These are phyloP conservation scores for Annulohypoxylon moriforme DNA, from an alignment of 495 filamentous ascomycete genomes.

Conservation along the genomic window DNA sequence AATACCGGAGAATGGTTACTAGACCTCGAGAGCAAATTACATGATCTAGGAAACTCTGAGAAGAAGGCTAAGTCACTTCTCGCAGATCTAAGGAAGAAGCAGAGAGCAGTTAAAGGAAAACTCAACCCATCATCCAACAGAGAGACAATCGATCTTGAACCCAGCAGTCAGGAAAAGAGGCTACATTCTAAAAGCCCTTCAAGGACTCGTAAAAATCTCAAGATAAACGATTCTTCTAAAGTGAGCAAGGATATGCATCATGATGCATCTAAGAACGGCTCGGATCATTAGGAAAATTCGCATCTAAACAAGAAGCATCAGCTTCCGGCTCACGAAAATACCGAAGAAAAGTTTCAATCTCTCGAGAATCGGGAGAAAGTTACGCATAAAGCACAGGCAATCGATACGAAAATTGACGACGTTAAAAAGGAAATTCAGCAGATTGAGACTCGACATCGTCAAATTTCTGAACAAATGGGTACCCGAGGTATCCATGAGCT, in stretches of 20 bases:
- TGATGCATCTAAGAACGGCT: constrained; percentile 32
- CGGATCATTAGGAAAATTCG: constrained; percentile 50
- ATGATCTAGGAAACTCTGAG: constrained; percentile 19
- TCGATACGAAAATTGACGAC: constrained; percentile 23
- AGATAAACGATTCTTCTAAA: constrained; percentile 37
- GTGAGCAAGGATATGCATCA: constrained; percentile 14
- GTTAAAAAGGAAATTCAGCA: constrained; percentile 23
- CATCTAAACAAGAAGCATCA: constrained; percentile 18
- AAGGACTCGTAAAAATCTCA: constrained; percentile 28
- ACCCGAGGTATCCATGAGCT: constrained; percentile 63
- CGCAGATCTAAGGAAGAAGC: neutral
- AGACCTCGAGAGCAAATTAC: constrained; percentile 30
- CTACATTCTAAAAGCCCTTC: constrained; percentile 15
- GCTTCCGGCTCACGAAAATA: constrained; percentile 36
- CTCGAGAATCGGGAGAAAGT: constrained; percentile 50
- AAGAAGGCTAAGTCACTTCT: constrained; percentile 53
- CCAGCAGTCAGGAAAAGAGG: constrained; percentile 51
- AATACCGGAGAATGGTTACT: constrained; percentile 60
- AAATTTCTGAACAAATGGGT: neutral
- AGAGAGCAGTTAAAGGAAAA: constrained; percentile 40
- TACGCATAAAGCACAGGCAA: constrained; percentile 18
- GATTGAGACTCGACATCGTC: neutral
- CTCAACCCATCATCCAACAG: constrained; percentile 56
- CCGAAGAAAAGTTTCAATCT: constrained; percentile 40
- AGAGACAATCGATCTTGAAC: constrained; percentile 54